Evolutionary conservation across 768 basidiomycete species (phyloP).

Genomic region (Hebeloma cylindrosporum): DNA sequence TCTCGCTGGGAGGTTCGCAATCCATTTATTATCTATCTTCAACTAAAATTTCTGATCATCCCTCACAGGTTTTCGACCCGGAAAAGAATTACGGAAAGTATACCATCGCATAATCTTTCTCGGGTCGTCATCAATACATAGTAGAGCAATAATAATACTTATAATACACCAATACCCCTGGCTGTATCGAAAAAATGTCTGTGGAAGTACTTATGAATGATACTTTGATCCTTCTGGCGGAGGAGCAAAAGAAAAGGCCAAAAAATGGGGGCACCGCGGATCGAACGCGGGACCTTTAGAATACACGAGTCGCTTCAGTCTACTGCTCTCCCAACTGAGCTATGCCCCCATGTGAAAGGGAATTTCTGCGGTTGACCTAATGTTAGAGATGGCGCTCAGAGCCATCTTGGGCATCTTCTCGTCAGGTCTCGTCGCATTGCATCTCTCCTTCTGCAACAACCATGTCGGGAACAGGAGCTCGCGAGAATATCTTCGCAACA

Average conservation of each 20-base stretch:
- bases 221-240: no score
- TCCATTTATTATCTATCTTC: not conserved
- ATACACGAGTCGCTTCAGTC: slow-evolving; percentile 56
- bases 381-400: no score
- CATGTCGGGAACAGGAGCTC: slow-evolving; percentile 89
- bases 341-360: slow-evolving; percentile 47
- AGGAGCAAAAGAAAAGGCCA: slow-evolving; percentile 14
- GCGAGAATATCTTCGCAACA: slow-evolving; percentile 95
- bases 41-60: not conserved
- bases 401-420: not conserved
- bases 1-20: slow-evolving; percentile 91
- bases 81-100: slow-evolving; percentile 94
- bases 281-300: slow-evolving; percentile 81
- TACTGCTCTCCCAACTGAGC: slow-evolving; percentile 78
- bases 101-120: slow-evolving; percentile 51
- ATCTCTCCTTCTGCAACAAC: slow-evolving; percentile 8
- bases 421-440: not conserved
- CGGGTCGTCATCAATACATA: not conserved
- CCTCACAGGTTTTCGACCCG: slow-evolving; percentile 79
- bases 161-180: no score
- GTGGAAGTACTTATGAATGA: no score
- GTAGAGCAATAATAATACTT: no score
- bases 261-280: slow-evolving; percentile 69
- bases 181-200: no score
- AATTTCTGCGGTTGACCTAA: not conserved